Evolutionary conservation across 148 eudicot genomes (phyloP).

Genomic region (Chenopodium album): DNA sequence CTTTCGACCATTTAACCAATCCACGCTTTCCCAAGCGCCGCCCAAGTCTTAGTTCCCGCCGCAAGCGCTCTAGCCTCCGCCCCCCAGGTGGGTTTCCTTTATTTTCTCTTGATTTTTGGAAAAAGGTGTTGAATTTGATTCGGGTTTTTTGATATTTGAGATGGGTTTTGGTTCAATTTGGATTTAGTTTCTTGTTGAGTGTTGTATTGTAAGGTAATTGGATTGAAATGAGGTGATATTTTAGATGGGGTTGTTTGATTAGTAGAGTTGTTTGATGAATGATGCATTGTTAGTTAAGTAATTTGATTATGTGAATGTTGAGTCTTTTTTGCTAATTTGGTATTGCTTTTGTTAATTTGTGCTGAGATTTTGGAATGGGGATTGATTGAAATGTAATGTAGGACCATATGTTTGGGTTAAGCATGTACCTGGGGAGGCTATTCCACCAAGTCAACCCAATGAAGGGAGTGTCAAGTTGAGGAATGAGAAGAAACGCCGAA

Average conservation of each 20-base stretch:
- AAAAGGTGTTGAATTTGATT: background rate
- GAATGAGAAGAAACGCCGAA: slow-evolving; percentile 77
- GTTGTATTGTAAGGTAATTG: background rate
- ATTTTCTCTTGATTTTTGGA: background rate
- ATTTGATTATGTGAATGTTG: background rate
- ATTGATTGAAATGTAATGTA: slow-evolving; percentile 37
- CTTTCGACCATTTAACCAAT: slow-evolving; percentile 68
- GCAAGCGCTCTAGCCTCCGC: slow-evolving; percentile 64
- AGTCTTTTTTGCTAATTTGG: background rate
- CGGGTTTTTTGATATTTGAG: background rate
- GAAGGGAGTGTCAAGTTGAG: slow-evolving; percentile 85
- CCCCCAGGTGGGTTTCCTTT: slow-evolving; percentile 44
- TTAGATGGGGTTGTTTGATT: background rate
- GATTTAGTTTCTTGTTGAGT: background rate
- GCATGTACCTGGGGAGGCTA: slow-evolving; percentile 63
- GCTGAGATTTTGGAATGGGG: slow-evolving; percentile 10
- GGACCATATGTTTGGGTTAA: slow-evolving; percentile 96
- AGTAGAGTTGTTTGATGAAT: background rate
- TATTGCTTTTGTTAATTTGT: background rate
- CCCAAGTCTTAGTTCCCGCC: slow-evolving; percentile 55
- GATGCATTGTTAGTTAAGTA: background rate
- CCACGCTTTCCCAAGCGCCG: slow-evolving; percentile 75
- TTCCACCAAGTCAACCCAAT: slow-evolving; percentile 77
- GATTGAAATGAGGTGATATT: background rate
- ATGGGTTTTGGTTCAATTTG: slow-evolving; percentile 1